Percentiles rank a stretch among this genome's conserved stretches.
phyloP scores from a whole-genome alignment of 495 filamentous ascomycete species.

The Cercophora scortea region DNA sequence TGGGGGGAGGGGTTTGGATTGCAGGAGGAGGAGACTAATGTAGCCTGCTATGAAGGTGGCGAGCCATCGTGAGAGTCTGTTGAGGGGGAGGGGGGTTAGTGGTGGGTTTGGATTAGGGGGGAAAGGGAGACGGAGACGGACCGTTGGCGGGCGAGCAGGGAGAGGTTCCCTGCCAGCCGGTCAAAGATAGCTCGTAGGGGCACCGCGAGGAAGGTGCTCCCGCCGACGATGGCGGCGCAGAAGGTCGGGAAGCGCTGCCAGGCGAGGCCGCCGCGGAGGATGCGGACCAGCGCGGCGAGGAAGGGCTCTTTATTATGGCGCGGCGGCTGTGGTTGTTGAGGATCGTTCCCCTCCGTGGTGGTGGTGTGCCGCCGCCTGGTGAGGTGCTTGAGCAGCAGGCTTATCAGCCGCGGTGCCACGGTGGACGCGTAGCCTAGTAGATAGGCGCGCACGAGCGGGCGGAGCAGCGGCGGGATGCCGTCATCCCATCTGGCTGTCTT shows the following conservation, averaged over 20 bases:
- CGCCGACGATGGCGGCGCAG: constrained; percentile 68
- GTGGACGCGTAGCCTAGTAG: constrained; percentile 65
- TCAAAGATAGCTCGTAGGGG: constrained; percentile 20
- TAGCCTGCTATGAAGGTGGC: constrained; percentile 44
- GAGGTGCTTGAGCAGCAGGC: constrained; percentile 42
- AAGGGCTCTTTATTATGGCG: constrained; percentile 25
- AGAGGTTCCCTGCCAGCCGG: constrained; percentile 12
- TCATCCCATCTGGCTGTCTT: constrained; percentile 22
- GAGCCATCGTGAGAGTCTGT: constrained; percentile 38
- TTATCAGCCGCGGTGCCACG: constrained; percentile 57
- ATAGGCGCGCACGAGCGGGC: constrained; percentile 67
- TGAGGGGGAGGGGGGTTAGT: not conserved
- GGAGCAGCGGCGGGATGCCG: constrained; percentile 33
- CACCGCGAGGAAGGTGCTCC: constrained; percentile 65
- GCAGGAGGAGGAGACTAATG: constrained; percentile 39
- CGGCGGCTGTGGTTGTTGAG: not conserved
- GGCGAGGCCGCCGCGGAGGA: constrained; percentile 40
- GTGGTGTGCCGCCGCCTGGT: constrained; percentile 29
- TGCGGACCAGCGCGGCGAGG: constrained; percentile 28
- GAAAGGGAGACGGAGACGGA: not conserved
- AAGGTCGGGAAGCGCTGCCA: constrained; percentile 69
- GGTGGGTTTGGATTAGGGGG: not conserved
- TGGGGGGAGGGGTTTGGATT: constrained; percentile 38
- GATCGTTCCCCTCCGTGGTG: constrained; percentile 18
- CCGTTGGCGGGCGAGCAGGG: constrained; percentile 24